Evolutionary conservation across 2,329 filamentous ascomycete species (phyloP).

Genomic region (Arthrobotrys conoides): DNA sequence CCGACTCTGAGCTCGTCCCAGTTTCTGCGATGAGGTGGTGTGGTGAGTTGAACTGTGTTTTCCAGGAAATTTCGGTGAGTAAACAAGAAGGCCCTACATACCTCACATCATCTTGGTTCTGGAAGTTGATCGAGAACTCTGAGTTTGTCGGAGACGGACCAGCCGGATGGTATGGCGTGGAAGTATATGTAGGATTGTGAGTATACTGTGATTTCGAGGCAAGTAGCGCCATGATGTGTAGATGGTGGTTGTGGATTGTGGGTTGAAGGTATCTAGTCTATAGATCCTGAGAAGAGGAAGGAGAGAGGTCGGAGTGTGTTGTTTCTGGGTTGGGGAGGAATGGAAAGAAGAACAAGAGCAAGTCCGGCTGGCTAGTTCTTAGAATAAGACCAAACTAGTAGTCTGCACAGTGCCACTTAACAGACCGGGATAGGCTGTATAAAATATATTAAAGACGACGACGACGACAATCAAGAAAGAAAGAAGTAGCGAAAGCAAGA

Average conservation of each 20-base stretch:
- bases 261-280: neutral
- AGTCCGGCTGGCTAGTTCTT: neutral
- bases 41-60: slow-evolving; percentile 2
- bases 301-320: slow-evolving; percentile 1
- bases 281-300: neutral
- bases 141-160: slow-evolving; percentile 64
- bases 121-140: slow-evolving; percentile 64
- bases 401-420: slow-evolving; percentile 6
- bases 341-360: neutral
- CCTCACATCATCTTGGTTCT: slow-evolving; percentile 64
- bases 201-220: slow-evolving; percentile 64
- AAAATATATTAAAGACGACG: slow-evolving; percentile 27
- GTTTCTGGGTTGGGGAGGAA: slow-evolving; percentile 7
- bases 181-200: slow-evolving; percentile 62
- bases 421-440: slow-evolving; percentile 13
- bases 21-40: slow-evolving; percentile 66
- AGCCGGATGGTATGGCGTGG: slow-evolving; percentile 62
- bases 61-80: neutral
- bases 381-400: neutral
- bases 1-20: slow-evolving; percentile 95
- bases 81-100: slow-evolving; percentile 34
- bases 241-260: neutral
- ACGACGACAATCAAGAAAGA: neutral
- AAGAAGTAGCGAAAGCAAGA: neutral
- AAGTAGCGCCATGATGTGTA: slow-evolving; percentile 63